Base-by-base conservation (phyloP, 257 asterid species). In the Perilla frutescens region DNA sequence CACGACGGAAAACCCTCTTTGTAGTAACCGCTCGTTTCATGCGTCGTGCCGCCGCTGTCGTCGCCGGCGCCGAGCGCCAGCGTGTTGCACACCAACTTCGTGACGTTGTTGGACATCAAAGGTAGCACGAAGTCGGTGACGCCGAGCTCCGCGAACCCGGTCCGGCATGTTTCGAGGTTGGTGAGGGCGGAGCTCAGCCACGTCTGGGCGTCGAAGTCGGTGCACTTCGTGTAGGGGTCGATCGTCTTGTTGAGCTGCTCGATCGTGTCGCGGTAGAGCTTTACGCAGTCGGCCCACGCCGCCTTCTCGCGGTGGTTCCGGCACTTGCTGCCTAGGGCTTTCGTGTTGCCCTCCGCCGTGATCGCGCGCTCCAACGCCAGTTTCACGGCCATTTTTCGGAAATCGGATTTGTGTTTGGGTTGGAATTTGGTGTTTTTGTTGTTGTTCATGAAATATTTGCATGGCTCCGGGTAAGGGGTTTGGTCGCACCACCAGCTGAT, bases 171-270 rank as follows among this genome's bases (percentile, higher is more conserved):
- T 55, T 92, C 92, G 4, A 90, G 78, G 76, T 88, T 84, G 9
- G 96, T 92, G 40, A 92, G 50, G 2, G 98, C 91, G 9, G 96
- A 72, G 74, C 96, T 92, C 1, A 92, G 83, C 96, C 96, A 92
- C 0, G 96, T 92, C 57, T 90, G 96, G 0, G 77, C 39, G 62
- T 91, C 97, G 29, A 81, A 88, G 7, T 81, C 85, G 7, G 81
- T 88, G 58, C 92, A 83, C 12, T 78, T 83, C 5, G 67, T 57
- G 77, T 3, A 44, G 40, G 87, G 71, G 68, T 87, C 87, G 6
- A 81, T 8, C 0, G 96, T 90, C 62, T 77, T 76, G 83, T 89
- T 88, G 53, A 92, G 92, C 51, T 88, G 90, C 20, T 71, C 74
- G 57, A 88, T 73, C 34, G 90, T 68, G 74, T 26, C 49, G 3